Evolutionary conservation across 352 stramenopile species (phyloP), one percentile per base, ranked within the genome.

Genomic region (Phytophthora citricola): DNA sequence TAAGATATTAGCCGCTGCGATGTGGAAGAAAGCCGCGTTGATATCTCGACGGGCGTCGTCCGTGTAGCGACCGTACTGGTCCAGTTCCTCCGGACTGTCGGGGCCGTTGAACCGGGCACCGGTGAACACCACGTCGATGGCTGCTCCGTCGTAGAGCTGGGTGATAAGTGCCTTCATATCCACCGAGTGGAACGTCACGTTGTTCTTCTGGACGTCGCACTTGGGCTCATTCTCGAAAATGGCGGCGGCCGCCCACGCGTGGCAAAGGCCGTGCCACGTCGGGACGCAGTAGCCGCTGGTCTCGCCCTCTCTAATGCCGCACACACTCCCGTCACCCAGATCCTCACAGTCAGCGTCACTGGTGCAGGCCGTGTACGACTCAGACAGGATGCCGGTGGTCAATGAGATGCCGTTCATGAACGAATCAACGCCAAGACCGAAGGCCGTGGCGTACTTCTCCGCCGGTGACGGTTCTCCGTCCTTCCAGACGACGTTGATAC

Each of bases 161-260:
- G 58, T 78, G 38, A 86, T 60, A 39, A 86, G 66, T 15, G 72
- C 78, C 66, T 86, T 86, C 43, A 84, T 77, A 54, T 86, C 78
- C 36, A 84, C 63, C 0, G 71, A 58, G 24, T 84, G 71, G 54
- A 86, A 86, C 2, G 71, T 81, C 45, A 86, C 72, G 38, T 78
- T 78, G 59, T 86, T 82, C 53, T 64, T 62, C n/a, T 60, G 36
- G 24, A 84, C 70, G 26, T 76, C 65, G 56, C 78, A 86, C 49
- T 75, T 72, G 22, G 78, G 78, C 53, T 86, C 78, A 4, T 57
- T 14, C 32, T 86, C 75, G 26, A 73, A 55, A 6, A 86, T 54
- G 11, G 78, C 67, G n/a, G 69, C 75, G 2, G 76, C 65, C 1
- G 75, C 63, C 72, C 74, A 83, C 10, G 78, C 78, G 50, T 86